A percentile compares a stretch with the other conserved stretches of the same genome.
phyloP scores from a whole-genome alignment of 2,329 filamentous ascomycete genomes.

The Aureobasidium sp. region DNA sequence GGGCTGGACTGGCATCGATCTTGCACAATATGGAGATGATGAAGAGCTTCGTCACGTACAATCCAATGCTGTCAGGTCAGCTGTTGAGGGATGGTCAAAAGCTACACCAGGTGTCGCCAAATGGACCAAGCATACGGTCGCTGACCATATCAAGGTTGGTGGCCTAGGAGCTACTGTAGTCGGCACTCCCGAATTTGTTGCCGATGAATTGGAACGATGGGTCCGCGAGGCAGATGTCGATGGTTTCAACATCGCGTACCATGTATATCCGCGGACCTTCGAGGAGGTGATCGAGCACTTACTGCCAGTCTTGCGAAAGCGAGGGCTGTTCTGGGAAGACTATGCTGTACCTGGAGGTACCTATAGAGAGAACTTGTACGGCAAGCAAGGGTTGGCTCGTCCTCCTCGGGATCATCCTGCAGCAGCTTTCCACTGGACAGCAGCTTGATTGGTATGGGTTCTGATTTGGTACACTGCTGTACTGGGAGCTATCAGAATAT shows the following conservation, averaged over 20 bases:
- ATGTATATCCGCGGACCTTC: conserved; percentile 61
- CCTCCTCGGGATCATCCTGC: conserved; percentile 21
- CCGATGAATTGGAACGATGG: conserved; percentile 62
- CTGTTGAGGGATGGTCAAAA: conserved; percentile 49
- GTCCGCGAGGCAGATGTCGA: conserved; percentile 63
- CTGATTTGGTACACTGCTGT: not conserved
- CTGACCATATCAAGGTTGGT: conserved; percentile 60
- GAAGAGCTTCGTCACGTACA: conserved; percentile 57
- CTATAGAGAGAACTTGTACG: conserved; percentile 25
- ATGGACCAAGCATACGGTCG: conserved; percentile 67
- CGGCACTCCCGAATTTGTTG: conserved; percentile 58
- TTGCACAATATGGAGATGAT: conserved; percentile 54
- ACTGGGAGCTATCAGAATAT: not conserved
- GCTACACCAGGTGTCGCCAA: conserved; percentile 50
- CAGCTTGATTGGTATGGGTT: not conserved
- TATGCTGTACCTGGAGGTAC: conserved; percentile 3
- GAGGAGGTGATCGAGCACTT: conserved; percentile 55
- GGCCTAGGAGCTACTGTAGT: conserved; percentile 60
- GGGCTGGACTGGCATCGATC: conserved; percentile 66
- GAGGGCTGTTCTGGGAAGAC: conserved; percentile 27
- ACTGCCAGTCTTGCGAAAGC: conserved; percentile 31
- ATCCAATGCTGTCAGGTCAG: conserved; percentile 53
- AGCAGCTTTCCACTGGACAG: conserved; percentile 16
- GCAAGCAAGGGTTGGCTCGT: conserved; percentile 20
- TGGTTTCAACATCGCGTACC: conserved; percentile 68